Conservation (phyloP, 371 early-diverging fungal genomes). For the Chytridiales sp. region DNA sequence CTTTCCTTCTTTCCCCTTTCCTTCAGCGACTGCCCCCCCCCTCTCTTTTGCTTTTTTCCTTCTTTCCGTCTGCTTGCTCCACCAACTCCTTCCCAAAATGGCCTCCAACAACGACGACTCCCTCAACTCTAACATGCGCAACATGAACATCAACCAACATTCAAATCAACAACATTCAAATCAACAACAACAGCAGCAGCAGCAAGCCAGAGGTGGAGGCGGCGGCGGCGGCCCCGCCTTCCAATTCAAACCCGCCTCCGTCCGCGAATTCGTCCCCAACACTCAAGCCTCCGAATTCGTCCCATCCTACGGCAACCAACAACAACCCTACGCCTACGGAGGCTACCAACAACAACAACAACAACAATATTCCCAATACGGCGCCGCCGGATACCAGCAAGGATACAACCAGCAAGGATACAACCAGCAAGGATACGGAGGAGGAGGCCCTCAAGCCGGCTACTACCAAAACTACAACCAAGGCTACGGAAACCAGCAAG, state of each 20-base stretch:
- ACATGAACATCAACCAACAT: too few relatives aligned
- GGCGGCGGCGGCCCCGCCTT: too few relatives aligned
- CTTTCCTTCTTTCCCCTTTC: too few relatives aligned
- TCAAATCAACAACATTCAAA: not conserved
- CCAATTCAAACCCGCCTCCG: too few relatives aligned
- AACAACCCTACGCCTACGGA: conserved; percentile 14
- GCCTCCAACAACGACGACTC: too few relatives aligned
- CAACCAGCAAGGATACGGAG: conserved; percentile 1
- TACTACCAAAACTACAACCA: conserved; percentile 1
- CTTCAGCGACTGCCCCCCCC: too few relatives aligned
- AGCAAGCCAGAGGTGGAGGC: too few relatives aligned
- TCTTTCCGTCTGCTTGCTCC: too few relatives aligned
- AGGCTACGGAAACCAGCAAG: too few relatives aligned
- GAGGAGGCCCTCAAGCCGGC: not conserved
- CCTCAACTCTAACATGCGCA: too few relatives aligned
- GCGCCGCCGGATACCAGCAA: conserved; percentile 18
- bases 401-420: conserved; percentile 19
- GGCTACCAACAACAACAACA: conserved; percentile 24
- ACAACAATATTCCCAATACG: conserved; percentile 12
- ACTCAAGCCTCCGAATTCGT: conserved; percentile 28
- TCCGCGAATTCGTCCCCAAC: conserved; percentile 13
- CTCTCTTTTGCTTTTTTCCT: too few relatives aligned
- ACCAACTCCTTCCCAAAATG: too few relatives aligned
- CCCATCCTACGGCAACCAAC: conserved; percentile 30
- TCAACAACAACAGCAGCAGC: conserved; percentile 7